Conservation (phyloP, 2,329 filamentous ascomycete genomes). For the Aspergillus hiratsukae region DNA sequence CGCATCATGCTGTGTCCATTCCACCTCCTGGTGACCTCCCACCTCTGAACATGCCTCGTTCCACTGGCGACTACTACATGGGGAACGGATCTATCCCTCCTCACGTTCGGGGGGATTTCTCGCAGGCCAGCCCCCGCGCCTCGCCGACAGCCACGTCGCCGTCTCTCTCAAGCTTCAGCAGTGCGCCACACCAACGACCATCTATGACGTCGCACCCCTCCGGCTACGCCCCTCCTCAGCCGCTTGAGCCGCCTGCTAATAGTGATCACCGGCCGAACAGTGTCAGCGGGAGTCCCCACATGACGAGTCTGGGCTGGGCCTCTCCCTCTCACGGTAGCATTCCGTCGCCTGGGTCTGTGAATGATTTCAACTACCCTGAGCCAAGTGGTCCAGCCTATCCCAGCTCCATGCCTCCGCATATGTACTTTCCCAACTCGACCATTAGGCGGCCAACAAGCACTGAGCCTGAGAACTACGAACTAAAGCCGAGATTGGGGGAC, state of each 20-base stretch:
- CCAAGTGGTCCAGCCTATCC: conserved; percentile 52
- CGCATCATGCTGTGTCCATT: conserved; percentile 68
- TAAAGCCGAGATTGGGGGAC: conserved; percentile 48
- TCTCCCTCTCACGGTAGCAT: conserved; percentile 73
- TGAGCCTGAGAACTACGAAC: conserved; percentile 64
- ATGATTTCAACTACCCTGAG: conserved; percentile 81
- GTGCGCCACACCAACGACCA: conserved; percentile 47
- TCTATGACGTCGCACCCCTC: conserved; percentile 79
- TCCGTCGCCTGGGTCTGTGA: conserved; percentile 63
- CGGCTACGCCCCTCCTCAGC: conserved; percentile 75
- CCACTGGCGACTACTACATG: conserved; percentile 70
- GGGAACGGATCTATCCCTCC: conserved; percentile 73
- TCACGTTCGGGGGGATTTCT: conserved; percentile 73
- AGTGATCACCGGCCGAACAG: conserved; percentile 72
- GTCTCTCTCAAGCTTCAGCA: conserved; percentile 56
- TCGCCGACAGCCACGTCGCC: conserved; percentile 62
- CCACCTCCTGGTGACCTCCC: conserved; percentile 74
- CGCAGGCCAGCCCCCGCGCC: conserved; percentile 63
- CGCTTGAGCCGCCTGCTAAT: conserved; percentile 74
- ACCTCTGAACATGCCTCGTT: conserved; percentile 64
- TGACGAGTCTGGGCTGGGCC: conserved; percentile 77
- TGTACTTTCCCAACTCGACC: conserved; percentile 68
- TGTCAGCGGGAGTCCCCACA: conserved; percentile 79
- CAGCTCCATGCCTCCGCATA: conserved; percentile 49
- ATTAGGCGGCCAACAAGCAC: conserved; percentile 72